A percentile compares a stretch with the other conserved stretches of the same genome.
phyloP scores from a whole-genome alignment of 2,329 filamentous ascomycete genomes.

The Drechslerella stenobrocha region DNA sequence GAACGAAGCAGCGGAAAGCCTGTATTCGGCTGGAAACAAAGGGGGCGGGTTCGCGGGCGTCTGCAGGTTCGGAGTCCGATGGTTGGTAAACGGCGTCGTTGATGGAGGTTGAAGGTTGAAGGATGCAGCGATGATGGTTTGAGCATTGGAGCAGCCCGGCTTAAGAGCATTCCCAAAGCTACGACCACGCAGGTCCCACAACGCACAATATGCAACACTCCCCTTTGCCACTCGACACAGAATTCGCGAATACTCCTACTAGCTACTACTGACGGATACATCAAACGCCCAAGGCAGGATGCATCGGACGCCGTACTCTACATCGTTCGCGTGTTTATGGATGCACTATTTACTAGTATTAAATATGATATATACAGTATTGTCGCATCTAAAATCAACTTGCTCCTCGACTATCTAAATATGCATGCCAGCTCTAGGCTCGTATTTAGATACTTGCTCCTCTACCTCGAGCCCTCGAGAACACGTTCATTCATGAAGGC shows the following conservation, averaged over 20 bases:
- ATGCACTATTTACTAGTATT: no score
- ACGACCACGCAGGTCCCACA: slow-evolving; percentile 26
- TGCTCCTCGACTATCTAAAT: neutral
- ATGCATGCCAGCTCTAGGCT: no score
- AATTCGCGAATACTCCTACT: no score
- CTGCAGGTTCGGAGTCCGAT: slow-evolving; percentile 12
- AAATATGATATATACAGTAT: neutral
- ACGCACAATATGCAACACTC: slow-evolving; percentile 40
- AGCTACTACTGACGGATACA: neutral
- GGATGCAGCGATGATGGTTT: slow-evolving; percentile 28
- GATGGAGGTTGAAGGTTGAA: slow-evolving; percentile 27
- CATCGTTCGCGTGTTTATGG: no score
- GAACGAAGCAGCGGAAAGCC: neutral
- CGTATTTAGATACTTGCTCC: no score
- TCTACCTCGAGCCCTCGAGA: slow-evolving; percentile 28
- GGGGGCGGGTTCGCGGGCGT: neutral
- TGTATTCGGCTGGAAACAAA: neutral
- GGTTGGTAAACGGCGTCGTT: slow-evolving; percentile 17
- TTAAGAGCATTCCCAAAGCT: neutral
- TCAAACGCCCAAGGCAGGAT: no score
- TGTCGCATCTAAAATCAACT: neutral
- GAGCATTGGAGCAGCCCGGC: no score
- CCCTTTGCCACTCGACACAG: neutral
- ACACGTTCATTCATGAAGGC: slow-evolving; percentile 53
- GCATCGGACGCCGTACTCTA: no score